Conservation (phyloP, 2,329 filamentous ascomycete genomes). For the Hymenoscyphus fructigenus region DNA sequence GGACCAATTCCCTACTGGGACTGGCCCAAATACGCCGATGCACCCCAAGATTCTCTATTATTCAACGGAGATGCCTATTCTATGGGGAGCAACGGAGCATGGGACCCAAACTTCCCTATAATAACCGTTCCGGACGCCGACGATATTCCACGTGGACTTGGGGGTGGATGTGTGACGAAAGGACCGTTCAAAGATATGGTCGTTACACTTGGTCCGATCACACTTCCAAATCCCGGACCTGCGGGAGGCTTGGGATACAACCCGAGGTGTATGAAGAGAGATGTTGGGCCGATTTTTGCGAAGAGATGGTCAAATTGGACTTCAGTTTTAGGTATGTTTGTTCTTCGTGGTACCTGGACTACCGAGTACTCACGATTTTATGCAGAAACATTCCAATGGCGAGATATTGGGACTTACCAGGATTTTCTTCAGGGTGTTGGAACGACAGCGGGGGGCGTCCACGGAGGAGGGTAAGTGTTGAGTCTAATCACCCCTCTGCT, state of each 20-base stretch:
- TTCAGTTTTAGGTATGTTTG: conserved; percentile 6
- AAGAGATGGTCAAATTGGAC: conserved; percentile 6
- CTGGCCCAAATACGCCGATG: conserved; percentile 43
- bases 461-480: conserved; percentile 19
- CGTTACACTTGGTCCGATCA: conserved; percentile 25
- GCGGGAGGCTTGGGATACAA: conserved; percentile 11
- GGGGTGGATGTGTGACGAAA: conserved; percentile 52
- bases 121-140: conserved; percentile 15
- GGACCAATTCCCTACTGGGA: conserved; percentile 39
- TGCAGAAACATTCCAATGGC: conserved; percentile 1
- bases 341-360: not conserved
- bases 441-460: not conserved
- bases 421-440: conserved; percentile 4
- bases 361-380: not conserved
- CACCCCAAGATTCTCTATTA: conserved; percentile 48
- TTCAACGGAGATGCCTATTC: conserved; percentile 49
- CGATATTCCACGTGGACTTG: conserved; percentile 46
- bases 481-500: not conserved
- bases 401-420: conserved; percentile 4
- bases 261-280: conserved; percentile 9
- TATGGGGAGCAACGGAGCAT: conserved; percentile 48
- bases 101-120: conserved; percentile 29
- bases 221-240: conserved; percentile 5
- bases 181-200: conserved; percentile 44
- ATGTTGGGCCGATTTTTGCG: not conserved